Conservation (phyloP, 2,329 filamentous ascomycete genomes). For the Fusarium nisikadoi region DNA sequence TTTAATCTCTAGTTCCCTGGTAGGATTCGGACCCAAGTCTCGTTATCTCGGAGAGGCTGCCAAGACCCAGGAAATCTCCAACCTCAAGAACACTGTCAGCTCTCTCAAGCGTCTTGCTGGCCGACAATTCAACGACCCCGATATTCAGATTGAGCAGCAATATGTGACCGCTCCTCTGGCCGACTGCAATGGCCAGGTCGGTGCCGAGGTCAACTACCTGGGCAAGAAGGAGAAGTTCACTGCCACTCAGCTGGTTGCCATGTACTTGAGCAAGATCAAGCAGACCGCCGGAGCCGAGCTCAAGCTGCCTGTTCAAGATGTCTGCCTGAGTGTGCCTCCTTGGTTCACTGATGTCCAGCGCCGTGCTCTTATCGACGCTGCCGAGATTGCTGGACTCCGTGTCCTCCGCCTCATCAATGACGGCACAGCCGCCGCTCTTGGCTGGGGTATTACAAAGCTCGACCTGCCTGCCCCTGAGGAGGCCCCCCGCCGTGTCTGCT, state of each 20-base stretch:
- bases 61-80: conserved; percentile 99
- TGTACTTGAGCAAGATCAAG: conserved; percentile 96
- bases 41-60: conserved; percentile 95
- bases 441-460: conserved; percentile 97
- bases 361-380: conserved; percentile 86
- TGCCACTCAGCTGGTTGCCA: conserved; percentile 91
- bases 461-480: conserved; percentile 90
- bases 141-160: conserved; percentile 92
- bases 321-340: conserved; percentile 92
- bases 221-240: conserved; percentile 96
- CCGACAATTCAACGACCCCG: conserved; percentile 86
- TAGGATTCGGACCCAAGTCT: conserved; percentile 93
- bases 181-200: conserved; percentile 93
- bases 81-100: conserved; percentile 98
- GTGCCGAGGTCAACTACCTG: conserved; percentile 91
- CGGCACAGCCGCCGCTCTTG: conserved; percentile 93
- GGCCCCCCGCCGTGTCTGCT: conserved; percentile 89
- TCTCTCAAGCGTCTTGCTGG: conserved; percentile 93
- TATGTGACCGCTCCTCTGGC: conserved; percentile 87
- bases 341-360: conserved; percentile 98
- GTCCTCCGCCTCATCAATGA: conserved; percentile 96
- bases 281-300: conserved; percentile 87
- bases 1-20: conserved; percentile 74
- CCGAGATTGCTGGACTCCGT: conserved; percentile 94
- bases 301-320: conserved; percentile 88